phyloP scores from a whole-genome alignment of 371 early-diverging fungal species.

The Saksenaea vasiformis region DNA sequence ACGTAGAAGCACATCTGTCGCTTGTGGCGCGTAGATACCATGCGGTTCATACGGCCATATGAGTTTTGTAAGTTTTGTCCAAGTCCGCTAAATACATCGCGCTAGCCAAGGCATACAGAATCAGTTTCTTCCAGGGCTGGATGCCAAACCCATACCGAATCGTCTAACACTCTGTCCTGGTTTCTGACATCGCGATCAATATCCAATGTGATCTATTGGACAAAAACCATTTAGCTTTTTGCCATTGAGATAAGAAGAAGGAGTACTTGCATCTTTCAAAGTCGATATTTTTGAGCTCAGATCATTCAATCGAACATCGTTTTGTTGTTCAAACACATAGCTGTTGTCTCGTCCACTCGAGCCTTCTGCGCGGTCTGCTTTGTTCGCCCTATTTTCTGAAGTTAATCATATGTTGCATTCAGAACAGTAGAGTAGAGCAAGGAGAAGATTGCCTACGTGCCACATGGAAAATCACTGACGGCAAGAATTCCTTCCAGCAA shows the following conservation, averaged over 20 bases:
- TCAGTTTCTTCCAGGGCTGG: not conserved
- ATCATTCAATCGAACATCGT: constrained; percentile 48
- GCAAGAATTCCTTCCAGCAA: no score
- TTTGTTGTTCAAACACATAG: constrained; percentile 48
- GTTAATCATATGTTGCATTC: not conserved
- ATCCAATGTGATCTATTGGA: constrained; percentile 42
- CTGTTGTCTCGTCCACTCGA: constrained; percentile 18
- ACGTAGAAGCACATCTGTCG: constrained; percentile 46
- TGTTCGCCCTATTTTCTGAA: not conserved
- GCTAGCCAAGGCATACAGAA: constrained; percentile 15
- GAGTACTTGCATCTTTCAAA: constrained; percentile 40
- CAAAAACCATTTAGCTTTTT: not conserved
- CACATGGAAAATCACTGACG: not conserved
- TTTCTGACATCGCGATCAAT: constrained; percentile 48
- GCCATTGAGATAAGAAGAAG: not conserved
- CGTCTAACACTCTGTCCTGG: constrained; percentile 42
- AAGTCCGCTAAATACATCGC: constrained; percentile 35
- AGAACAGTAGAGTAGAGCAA: not conserved
- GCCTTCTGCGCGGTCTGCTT: not conserved
- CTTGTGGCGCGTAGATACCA: constrained; percentile 49
- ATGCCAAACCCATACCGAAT: constrained; percentile 30
- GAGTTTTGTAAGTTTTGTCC: constrained; percentile 34
- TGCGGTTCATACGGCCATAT: constrained; percentile 41
- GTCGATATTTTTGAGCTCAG: constrained; percentile 44
- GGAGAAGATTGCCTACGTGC: not conserved